Evolutionary conservation across 495 filamentous ascomycete species (phyloP), one percentile per base, ranked within the genome.

Genomic region (Lepraria neglecta): DNA sequence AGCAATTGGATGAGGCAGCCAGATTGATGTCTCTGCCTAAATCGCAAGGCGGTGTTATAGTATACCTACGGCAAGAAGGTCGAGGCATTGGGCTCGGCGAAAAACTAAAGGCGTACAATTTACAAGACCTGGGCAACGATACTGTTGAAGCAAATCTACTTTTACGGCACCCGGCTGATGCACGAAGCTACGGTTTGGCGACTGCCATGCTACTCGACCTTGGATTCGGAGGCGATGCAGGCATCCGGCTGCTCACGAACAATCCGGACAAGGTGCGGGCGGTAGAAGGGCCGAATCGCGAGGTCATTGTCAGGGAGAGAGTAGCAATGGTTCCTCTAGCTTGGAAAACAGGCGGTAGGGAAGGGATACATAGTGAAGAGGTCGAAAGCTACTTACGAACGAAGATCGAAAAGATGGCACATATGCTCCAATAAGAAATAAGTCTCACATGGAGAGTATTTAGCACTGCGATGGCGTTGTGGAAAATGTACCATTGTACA

Each of bases 21-120:
- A 79, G 94, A 17, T 74, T 97, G 9, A 97, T 99, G 94, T 89
- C 90, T 6, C 74, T 95, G n/a, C 81, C 82, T 4, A 72, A 75
- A 40, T 83, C 82, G 2, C 78, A 81, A 0, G 91, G 91, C 1
- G 94, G 94, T 24, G 88, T 95, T 9, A 95, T 99, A 64, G 84
- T 99, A 59, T 99, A 98, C 69, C 77, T 98, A 4, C 85, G 94
- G 7, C 94, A 98, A 75, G 94, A 98, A 75, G 94, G 94, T 7
- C 87, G 94, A 5, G 94, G 94, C 0, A 98, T 98, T 63, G 94
- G 94, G 1, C 79, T 98, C 6, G 86, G 87, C 3, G 91, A 96
- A 76, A 98, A 98, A 73, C 78, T 98, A 17, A 97, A 98, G 75
- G 94, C 94, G 14, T 98, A 98, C 71, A 98, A 98, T 69, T 79